Evolutionary conservation across 768 basidiomycete species (phyloP), one percentile per base, ranked within the genome.

Genomic region (Tephrocybe sp.): DNA sequence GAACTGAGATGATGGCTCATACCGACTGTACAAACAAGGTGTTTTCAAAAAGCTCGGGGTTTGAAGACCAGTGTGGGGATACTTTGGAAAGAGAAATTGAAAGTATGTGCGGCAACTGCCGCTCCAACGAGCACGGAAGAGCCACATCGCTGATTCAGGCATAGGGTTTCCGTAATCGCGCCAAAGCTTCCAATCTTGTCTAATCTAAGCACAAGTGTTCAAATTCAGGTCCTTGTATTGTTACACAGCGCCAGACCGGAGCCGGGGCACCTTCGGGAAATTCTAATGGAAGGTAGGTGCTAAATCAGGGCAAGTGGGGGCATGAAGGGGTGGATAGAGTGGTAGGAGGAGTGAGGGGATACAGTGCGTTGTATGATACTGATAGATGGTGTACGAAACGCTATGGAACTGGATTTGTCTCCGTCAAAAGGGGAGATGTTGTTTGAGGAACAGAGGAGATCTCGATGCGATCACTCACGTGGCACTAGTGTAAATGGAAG

Each of bases 381-480:
- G n/a, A n/a, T n/a, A n/a, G n/a, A n/a, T n/a, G n/a, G n/a, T n/a
- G n/a, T n/a, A n/a, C n/a, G n/a, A n/a, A n/a, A n/a, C n/a, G n/a
- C n/a, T n/a, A n/a, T n/a, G n/a, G n/a, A n/a, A n/a, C n/a, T n/a
- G 47, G 45, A 50, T 42, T 51, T 44, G 48, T 40, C n/a, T n/a
- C 39, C 40, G 58, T 54, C 35, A 45, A 35, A 32, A 47, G 16
- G 44, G 30, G 31, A 40, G 45, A 36, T 49, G 46, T 45, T 40
- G 45, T 31, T 33, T 20, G 38, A 47, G 52, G 48, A 33, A 48
- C 39, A 46, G 23, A 16, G 26, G 30, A 16, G 14, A 36, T 60
- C 57, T 57, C 55, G 61, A 60, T 59, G 33, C n/a, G 52, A 53
- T 49, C 34, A 22, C 45, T 61, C 61, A 62, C 61, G 61, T 62